Evolutionary conservation across 306 rosid species (phyloP).

Genomic region (Comarum palustre): DNA sequence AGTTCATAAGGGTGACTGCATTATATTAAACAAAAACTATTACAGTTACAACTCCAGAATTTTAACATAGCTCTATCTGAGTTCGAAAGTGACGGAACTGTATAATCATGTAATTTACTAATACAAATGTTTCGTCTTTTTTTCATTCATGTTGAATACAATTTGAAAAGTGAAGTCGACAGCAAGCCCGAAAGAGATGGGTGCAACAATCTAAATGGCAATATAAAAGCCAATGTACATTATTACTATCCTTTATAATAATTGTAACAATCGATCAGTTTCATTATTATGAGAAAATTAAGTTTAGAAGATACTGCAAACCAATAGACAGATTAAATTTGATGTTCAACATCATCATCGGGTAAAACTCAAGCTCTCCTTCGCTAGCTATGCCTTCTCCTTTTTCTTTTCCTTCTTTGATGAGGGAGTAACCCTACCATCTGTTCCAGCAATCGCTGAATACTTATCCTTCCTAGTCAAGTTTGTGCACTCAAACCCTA

Average conservation of each 20-base stretch:
- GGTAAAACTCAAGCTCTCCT: neutral
- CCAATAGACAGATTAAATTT: neutral
- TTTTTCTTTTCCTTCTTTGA: conserved; percentile 41
- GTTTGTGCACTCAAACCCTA: conserved; percentile 90
- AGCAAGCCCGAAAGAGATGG: neutral
- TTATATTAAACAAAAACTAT: neutral
- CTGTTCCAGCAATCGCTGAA: conserved; percentile 77
- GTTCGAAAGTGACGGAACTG: neutral
- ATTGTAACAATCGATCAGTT: conserved; percentile 3
- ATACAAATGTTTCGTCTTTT: neutral
- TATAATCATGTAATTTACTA: neutral
- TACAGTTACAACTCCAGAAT: neutral
- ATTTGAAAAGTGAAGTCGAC: neutral
- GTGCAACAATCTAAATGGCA: neutral
- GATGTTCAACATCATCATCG: neutral
- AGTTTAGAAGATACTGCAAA: neutral
- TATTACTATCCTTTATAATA: neutral
- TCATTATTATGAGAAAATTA: conserved; percentile 8
- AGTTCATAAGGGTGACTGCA: neutral
- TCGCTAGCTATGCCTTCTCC: neutral
- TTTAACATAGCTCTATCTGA: neutral
- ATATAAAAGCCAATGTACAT: neutral
- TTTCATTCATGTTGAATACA: neutral
- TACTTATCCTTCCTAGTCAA: conserved; percentile 88
- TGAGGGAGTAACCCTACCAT: conserved; percentile 67